These are phyloP conservation scores for Lagenidium giganteum DNA, from an alignment of 352 stramenopile genomes.

Conservation along the genomic window DNA sequence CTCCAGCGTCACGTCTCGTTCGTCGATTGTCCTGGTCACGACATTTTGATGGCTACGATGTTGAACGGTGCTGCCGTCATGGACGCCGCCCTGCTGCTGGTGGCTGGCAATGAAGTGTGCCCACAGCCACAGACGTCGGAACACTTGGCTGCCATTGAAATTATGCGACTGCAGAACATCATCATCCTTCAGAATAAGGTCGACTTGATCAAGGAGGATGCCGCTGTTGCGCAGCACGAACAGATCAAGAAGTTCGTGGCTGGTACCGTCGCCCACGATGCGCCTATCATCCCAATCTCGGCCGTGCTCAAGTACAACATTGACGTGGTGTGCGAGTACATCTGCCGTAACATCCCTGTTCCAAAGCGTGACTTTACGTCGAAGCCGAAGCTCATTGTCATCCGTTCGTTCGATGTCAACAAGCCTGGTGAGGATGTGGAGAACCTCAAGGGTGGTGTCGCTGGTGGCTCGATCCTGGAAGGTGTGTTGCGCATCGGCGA, in stretches of 20 bases:
- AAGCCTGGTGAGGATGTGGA: constrained; percentile 99
- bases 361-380: constrained; percentile 98
- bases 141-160: constrained; percentile 99
- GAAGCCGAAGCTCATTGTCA: constrained; percentile 98
- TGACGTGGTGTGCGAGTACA: constrained; percentile 99
- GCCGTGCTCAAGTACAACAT: constrained; percentile 99
- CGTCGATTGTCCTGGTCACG: constrained; percentile 99
- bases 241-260: constrained; percentile 92
- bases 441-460: constrained; percentile 93
- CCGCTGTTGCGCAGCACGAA: constrained; percentile 97
- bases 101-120: constrained; percentile 98
- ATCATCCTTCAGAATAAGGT: constrained; percentile 99
- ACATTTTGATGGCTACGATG: constrained; percentile 99
- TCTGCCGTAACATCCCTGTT: constrained; percentile 98
- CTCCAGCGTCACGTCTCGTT: constrained; percentile 98
- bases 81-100: constrained; percentile 98
- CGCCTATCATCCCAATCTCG: constrained; percentile 99
- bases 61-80: constrained; percentile 99
- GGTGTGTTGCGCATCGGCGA: constrained; percentile 97
- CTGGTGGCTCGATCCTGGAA: constrained; percentile 92
- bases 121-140: constrained; percentile 99
- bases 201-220: constrained; percentile 99
- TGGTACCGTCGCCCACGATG: constrained; percentile 91
- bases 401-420: constrained; percentile 99
- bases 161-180: constrained; percentile 99